A percentile compares a stretch with the other conserved stretches of the same genome.
phyloP scores from a whole-genome alignment of 1,284 basidiomycete species.

The Xerocomus nothofagi region DNA sequence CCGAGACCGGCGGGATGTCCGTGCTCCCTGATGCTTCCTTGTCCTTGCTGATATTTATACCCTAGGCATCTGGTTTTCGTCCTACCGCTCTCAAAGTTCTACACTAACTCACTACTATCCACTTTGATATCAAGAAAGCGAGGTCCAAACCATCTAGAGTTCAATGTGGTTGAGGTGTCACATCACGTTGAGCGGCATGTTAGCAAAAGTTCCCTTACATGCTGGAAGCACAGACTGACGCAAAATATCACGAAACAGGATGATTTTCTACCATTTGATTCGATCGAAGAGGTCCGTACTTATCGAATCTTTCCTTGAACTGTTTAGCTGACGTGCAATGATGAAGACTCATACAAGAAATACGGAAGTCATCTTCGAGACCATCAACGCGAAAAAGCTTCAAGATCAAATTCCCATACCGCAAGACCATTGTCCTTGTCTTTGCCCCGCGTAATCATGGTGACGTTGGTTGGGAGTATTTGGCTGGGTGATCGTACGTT shows the following conservation, averaged over 20 bases:
- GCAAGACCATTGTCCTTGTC: background rate
- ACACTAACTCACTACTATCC: constrained; percentile 38
- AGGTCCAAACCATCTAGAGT: constrained; percentile 17
- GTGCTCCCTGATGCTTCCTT: background rate
- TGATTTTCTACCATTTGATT: constrained; percentile 10
- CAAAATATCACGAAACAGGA: constrained; percentile 13
- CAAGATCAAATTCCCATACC: constrained; percentile 9
- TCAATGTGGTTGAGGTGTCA: constrained; percentile 26
- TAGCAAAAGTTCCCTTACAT: constrained; percentile 8
- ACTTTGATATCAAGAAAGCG: constrained; percentile 34
- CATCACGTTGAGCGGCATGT: constrained; percentile 22
- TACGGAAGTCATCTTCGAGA: constrained; percentile 25
- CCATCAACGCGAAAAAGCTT: constrained; percentile 17
- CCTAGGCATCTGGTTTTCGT: constrained; percentile 34
- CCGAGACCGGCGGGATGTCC: constrained; percentile 23
- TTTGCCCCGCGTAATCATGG: background rate
- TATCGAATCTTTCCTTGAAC: background rate
- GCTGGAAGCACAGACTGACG: constrained; percentile 9
- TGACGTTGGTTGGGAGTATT: background rate
- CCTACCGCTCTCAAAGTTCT: constrained; percentile 37
- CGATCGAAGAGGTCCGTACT: constrained; percentile 13
- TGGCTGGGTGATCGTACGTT: background rate
- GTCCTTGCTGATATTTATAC: constrained; percentile 1
- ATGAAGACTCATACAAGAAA: constrained; percentile 13
- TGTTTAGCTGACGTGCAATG: background rate